phyloP scores from a whole-genome alignment of 1,139 yeast genomes.

The Hemisphaericaspora lyxosophila region DNA sequence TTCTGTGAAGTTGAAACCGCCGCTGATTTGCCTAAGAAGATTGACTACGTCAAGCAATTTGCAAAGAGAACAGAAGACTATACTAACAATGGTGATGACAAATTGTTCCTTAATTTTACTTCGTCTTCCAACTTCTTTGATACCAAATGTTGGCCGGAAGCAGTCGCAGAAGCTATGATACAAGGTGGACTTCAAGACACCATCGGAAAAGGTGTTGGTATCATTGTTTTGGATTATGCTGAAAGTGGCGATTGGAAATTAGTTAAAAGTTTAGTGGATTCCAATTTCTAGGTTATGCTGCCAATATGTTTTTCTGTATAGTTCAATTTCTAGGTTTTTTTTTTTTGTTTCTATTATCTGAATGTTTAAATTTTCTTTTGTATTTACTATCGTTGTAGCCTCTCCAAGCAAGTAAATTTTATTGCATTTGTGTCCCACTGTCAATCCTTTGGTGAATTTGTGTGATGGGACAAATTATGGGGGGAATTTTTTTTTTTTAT shows the following conservation, averaged over 20 bases:
- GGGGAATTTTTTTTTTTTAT: conserved; percentile 2
- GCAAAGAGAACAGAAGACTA: conserved; percentile 54
- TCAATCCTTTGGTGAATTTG: too few species aligned
- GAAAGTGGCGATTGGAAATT: conserved; percentile 64
- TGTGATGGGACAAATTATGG: too few species aligned
- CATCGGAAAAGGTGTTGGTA: conserved; percentile 55
- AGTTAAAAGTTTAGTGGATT: conserved; percentile 51
- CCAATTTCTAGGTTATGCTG: conserved; percentile 47
- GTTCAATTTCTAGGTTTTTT: background rate
- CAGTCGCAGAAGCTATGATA: conserved; percentile 56
- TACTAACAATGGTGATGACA: conserved; percentile 49
- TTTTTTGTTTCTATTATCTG: too few species aligned
- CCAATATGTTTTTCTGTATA: too few species aligned
- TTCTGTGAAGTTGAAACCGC: conserved; percentile 61
- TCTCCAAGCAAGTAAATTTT: too few species aligned
- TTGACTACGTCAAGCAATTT: conserved; percentile 56
- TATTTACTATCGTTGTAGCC: too few species aligned
- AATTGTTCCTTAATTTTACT: conserved; percentile 70
- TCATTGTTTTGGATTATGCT: conserved; percentile 68
- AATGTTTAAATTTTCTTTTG: too few species aligned
- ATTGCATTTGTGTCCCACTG: too few species aligned
- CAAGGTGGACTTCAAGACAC: conserved; percentile 47
- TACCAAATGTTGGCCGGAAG: conserved; percentile 73
- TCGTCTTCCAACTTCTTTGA: conserved; percentile 75
- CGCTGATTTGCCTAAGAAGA: conserved; percentile 58